Conservation (phyloP, 2,329 filamentous ascomycete genomes). For the Cadophora gregata region DNA sequence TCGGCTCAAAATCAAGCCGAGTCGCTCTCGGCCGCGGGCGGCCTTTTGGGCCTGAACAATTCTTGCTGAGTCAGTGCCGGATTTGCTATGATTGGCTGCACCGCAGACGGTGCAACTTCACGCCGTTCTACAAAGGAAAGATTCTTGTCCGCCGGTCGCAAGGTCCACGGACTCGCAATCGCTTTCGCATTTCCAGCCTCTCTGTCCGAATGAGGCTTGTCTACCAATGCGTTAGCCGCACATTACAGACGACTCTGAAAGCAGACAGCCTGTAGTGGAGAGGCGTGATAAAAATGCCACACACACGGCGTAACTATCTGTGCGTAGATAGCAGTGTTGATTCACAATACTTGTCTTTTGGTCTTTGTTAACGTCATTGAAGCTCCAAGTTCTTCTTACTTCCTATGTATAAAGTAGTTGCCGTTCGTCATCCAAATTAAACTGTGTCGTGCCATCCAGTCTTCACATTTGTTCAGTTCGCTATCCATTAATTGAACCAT, state of each 20-base stretch:
- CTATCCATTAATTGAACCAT: not conserved
- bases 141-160: constrained; percentile 14
- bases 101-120: not conserved
- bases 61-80: not conserved
- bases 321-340: constrained; percentile 16
- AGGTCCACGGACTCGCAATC: not conserved
- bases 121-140: not conserved
- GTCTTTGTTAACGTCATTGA: not conserved
- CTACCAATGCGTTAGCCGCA: not conserved
- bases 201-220: not conserved
- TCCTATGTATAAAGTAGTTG: constrained; percentile 6
- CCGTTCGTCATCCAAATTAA: not conserved
- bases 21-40: not conserved
- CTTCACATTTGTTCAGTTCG: not conserved
- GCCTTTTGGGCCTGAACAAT: not conserved
- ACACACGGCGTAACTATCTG: constrained; percentile 13
- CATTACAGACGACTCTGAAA: not conserved
- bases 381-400: not conserved
- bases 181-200: constrained; percentile 5
- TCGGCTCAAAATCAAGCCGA: constrained; percentile 4
- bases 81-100: not conserved
- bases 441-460: not conserved
- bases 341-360: not conserved
- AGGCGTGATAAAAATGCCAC: constrained; percentile 3
- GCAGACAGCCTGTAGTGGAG: not conserved